phyloP scores from a whole-genome alignment of 257 asterid genomes.

The Thymus quinquecostatus region DNA sequence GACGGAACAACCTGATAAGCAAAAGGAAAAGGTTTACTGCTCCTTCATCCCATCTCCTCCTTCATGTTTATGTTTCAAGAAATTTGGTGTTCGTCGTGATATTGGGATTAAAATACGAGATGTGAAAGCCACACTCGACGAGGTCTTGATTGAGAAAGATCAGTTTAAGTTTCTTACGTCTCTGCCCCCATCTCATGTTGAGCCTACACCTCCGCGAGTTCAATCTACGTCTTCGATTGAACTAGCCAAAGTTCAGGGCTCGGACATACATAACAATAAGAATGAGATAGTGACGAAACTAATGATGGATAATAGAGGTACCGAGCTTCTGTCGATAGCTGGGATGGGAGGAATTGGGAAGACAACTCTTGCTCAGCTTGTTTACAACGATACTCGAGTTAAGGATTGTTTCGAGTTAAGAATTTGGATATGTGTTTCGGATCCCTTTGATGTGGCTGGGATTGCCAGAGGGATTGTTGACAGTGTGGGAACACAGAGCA shows the following conservation, averaged over 20 bases:
- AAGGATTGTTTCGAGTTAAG: conserved; percentile 25
- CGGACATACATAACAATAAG: too few species aligned
- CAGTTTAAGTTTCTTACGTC: conserved; percentile 12
- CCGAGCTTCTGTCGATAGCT: too few species aligned
- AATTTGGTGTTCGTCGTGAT: background rate
- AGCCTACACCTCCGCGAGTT: background rate
- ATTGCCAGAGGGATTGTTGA: conserved; percentile 17
- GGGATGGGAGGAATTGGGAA: too few species aligned
- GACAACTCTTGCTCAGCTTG: background rate
- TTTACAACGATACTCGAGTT: background rate
- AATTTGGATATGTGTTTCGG: conserved; percentile 48
- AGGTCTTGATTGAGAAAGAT: conserved; percentile 23
- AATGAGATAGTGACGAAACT: too few species aligned
- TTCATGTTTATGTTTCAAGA: too few species aligned
- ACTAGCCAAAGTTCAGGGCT: too few species aligned
- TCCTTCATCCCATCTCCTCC: too few species aligned
- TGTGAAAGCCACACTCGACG: conserved; percentile 22
- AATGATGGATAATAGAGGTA: too few species aligned
- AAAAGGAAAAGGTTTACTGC: too few species aligned
- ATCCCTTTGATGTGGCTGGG: conserved; percentile 7
- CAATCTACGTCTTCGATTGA: conserved; percentile 27
- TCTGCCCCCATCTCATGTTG: background rate
- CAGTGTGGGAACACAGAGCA: background rate
- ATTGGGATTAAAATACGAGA: conserved; percentile 28
- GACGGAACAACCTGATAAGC: background rate